Evolutionary conservation across 2,329 filamentous ascomycete species (phyloP), one percentile per base, ranked within the genome.

Genomic region (Pestalotiopsis sp.): DNA sequence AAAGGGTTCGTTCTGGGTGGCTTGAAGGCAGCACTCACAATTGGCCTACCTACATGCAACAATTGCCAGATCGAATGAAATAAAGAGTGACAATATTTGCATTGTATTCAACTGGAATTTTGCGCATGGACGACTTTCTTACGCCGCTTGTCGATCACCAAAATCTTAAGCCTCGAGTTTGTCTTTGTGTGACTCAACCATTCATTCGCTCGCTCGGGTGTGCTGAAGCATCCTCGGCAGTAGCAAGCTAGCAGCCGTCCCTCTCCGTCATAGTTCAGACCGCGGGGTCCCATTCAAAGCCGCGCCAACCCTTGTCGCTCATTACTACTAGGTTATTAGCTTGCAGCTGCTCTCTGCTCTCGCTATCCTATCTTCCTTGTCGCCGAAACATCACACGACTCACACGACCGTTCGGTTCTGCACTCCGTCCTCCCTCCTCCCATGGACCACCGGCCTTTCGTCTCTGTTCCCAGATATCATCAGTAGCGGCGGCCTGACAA

Each of bases 221-320:
- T 52, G 45, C 45, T 52, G 45, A n/a, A 52, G 45, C 45, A 52
- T 62, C 65, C 65, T 67, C 65, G 65, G 65, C 52, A 67, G 49
- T 67, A 38, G 31, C 31, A 5, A 36, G 31, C 31, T 36, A 36
- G 57, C 45, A 62, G 39, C 65, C 58, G 65, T 61, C 27, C n/a
- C 36, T 63, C 39, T 61, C 65, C 59, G 65, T 67, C 65, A 67
- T 67, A 67, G 36, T 60, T 66, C 27, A 60, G 64, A 63, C 65
- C 65, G 65, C 65, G 65, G 65, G 65, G 65, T 67, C 45, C 31
- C 45, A 39, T 27, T 49, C 39, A 38, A 39, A 36, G 64, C 25
- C 41, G 41, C 31, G 64, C 31, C 64, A 65, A 49, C 45, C 45
- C 25, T 57, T 55, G 25, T 55, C 12, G 27, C 64, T n/a, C 45